Evolutionary conservation across 805 yeast genomes (phyloP), one percentile per base, ranked within the genome.

Genomic region (Kazachstania viticola): DNA sequence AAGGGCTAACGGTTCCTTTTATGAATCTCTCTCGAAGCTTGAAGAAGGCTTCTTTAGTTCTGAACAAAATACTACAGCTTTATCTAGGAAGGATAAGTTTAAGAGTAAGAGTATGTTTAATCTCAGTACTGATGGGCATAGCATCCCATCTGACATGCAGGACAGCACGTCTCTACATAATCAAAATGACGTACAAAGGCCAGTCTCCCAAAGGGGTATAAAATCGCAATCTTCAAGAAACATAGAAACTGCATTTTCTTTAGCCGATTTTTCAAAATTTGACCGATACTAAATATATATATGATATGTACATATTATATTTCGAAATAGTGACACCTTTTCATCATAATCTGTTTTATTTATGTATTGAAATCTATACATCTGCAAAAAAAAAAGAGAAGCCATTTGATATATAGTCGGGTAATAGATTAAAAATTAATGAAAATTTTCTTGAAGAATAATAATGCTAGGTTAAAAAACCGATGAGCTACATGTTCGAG

Each of bases 81-180:
- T 21, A 9, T 5, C 6, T 21, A 15, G 14, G 6, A 17, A 28
- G 13, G 5, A 9, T 31, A 33, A 42, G 25, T 37, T 45, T 18
- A 37, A 54, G 30, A 51, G 58, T 33, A 50, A 49, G 37, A 54
- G 58, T 33, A 46, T 48, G 49, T 39, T 44, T 25, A 47, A 51
- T 25, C 29, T 52, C 14, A 34, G 24, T 13, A 27, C 27, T 15
- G 5, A 6, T 23, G 9, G 14, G n/a, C 25, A n/a, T 9, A 6
- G 14, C 8, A 9, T n/a, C 7, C 14, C 25, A 9, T 9, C 14
- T n/a, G 21, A 19, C 21, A n/a, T n/a, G n/a, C n/a, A n/a, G n/a
- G n/a, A n/a, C n/a, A n/a, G n/a, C n/a, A 23, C 25, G 7, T 9
- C 14, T 9, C n/a, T n/a, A n/a, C 7, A 7, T 19, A n/a, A 9